These are phyloP conservation scores for Kodamaea restingae DNA, from an alignment of 805 yeast genomes.

Conservation along the genomic window DNA sequence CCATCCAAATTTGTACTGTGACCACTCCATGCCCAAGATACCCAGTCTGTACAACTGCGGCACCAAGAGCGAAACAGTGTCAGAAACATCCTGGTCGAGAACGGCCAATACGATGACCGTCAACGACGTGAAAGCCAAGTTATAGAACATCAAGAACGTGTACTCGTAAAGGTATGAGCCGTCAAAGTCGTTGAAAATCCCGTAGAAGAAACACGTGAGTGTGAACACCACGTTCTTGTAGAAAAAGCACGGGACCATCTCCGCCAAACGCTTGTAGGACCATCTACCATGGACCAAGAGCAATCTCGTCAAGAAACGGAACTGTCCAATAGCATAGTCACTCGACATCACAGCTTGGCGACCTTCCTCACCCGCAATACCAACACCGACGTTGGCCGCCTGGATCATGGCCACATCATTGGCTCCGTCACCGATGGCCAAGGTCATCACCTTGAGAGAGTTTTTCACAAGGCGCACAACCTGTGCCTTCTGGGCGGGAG, in stretches of 20 bases:
- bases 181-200: constrained; percentile 69
- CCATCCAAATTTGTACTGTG: constrained; percentile 60
- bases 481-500: constrained; percentile 85
- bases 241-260: constrained; percentile 80
- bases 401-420: constrained; percentile 91
- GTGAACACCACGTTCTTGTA: constrained; percentile 76
- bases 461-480: constrained; percentile 77
- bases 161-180: constrained; percentile 77
- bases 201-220: constrained; percentile 74
- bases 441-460: constrained; percentile 72
- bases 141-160: constrained; percentile 76
- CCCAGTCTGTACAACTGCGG: constrained; percentile 76
- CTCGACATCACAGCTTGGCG: constrained; percentile 86
- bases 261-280: constrained; percentile 78
- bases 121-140: constrained; percentile 76
- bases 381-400: constrained; percentile 83
- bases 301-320: constrained; percentile 63
- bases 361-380: constrained; percentile 91
- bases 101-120: constrained; percentile 77
- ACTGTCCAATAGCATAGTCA: constrained; percentile 83
- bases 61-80: constrained; percentile 61
- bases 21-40: constrained; percentile 69
- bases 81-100: constrained; percentile 77
- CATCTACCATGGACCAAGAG: constrained; percentile 79
- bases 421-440: constrained; percentile 87